These are phyloP conservation scores for Ocimum tenuiflorum DNA, from an alignment of 257 asterid genomes.

Conservation along the genomic window DNA sequence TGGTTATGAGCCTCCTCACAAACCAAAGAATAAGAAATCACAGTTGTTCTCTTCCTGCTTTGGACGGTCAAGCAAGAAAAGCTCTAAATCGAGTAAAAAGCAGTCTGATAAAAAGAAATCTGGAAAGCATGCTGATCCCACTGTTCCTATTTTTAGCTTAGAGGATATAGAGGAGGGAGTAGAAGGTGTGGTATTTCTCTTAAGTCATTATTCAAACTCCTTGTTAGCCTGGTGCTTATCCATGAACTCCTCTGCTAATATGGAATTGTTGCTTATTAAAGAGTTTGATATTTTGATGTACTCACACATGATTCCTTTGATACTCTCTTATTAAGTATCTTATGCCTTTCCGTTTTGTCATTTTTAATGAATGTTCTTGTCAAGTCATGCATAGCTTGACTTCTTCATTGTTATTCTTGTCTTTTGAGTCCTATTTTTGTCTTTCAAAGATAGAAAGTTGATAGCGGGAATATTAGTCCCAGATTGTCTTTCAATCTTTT, in stretches of 20 bases:
- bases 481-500: not conserved
- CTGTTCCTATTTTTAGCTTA: slow-evolving; percentile 82
- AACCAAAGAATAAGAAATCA: slow-evolving; percentile 71
- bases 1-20: slow-evolving; percentile 88
- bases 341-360: not conserved
- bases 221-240: slow-evolving; percentile 4
- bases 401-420: not conserved
- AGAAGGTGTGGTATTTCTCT: slow-evolving; percentile 54
- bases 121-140: slow-evolving; percentile 73
- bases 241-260: not conserved
- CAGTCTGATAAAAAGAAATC: slow-evolving; percentile 88
- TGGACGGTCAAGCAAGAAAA: slow-evolving; percentile 68
- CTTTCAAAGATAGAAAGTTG: not conserved
- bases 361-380: not conserved
- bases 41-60: slow-evolving; percentile 58
- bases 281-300: not conserved
- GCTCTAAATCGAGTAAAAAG: slow-evolving; percentile 61
- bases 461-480: not conserved
- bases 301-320: not conserved
- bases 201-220: slow-evolving; percentile 6
- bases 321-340: not conserved
- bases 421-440: not conserved
- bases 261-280: not conserved
- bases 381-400: not conserved
- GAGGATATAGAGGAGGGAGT: slow-evolving; percentile 96